Conservation (phyloP, 2,329 filamentous ascomycete species). For the Hypoxylon sp. region DNA sequence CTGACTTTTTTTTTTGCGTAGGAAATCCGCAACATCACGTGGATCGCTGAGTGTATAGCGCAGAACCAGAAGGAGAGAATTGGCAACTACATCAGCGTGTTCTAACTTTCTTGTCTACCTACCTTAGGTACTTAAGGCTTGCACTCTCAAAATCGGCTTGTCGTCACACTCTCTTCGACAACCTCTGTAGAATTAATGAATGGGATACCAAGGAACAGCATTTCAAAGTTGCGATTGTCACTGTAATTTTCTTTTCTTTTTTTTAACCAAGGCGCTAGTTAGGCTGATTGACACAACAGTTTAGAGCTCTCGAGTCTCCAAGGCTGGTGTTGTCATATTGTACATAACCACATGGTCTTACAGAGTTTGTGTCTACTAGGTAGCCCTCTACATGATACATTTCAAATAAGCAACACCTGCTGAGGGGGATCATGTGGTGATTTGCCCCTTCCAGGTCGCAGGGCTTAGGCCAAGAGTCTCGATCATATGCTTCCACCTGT, state of each 20-base stretch:
- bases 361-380: constrained; percentile 48
- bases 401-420: constrained; percentile 45
- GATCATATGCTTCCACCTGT: constrained; percentile 88
- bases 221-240: constrained; percentile 35
- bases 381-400: constrained; percentile 42
- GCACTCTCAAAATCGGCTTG: constrained; percentile 38
- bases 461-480: constrained; percentile 86
- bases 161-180: constrained; percentile 33
- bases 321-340: constrained; percentile 49
- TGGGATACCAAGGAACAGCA: constrained; percentile 49
- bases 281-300: constrained; percentile 38
- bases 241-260: constrained; percentile 22
- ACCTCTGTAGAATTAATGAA: constrained; percentile 61
- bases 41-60: constrained; percentile 99
- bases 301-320: constrained; percentile 34
- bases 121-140: no score
- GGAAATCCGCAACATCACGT: constrained; percentile 99
- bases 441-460: constrained; percentile 91
- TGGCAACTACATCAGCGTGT: constrained; percentile 98
- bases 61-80: constrained; percentile 99
- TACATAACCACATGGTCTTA: constrained; percentile 54
- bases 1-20: constrained; percentile 55
- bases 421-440: constrained; percentile 69
- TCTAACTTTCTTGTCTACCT: constrained; percentile 65
- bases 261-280: constrained; percentile 34